A percentile compares a stretch with the other conserved stretches of the same genome.
Conservation (phyloP, 768 basidiomycete genomes). For the Auriscalpium orientale region DNA sequence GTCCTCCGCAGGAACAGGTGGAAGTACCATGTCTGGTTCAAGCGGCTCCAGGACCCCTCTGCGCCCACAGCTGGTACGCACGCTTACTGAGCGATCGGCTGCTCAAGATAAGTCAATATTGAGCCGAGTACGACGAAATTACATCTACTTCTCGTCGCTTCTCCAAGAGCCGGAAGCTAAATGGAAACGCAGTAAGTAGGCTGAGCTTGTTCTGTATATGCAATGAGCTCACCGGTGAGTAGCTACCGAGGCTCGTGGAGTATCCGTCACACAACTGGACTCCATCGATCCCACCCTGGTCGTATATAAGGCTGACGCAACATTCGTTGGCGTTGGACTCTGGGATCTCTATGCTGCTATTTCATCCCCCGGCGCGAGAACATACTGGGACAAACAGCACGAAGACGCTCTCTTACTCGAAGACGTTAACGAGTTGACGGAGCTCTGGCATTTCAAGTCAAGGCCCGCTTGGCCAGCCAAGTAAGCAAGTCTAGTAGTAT, state of each 20-base stretch:
- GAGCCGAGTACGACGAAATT: conserved; percentile 82
- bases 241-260: conserved; percentile 84
- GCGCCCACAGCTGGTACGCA: conserved; percentile 28
- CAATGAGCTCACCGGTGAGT: conserved; percentile 5
- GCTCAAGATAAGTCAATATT: conserved; percentile 78
- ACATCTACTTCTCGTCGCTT: conserved; percentile 96
- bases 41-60: conserved; percentile 17
- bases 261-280: conserved; percentile 90
- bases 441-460: conserved; percentile 89
- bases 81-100: conserved; percentile 40
- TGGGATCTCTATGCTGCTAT: conserved; percentile 93
- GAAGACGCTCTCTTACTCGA: conserved; percentile 83
- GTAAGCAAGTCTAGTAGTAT: conserved; percentile 38
- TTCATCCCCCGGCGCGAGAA: conserved; percentile 74
- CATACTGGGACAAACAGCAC: conserved; percentile 84
- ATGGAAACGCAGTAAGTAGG: conserved; percentile 78
- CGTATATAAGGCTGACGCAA: conserved; percentile 93
- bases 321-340: conserved; percentile 89
- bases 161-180: conserved; percentile 97
- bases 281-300: conserved; percentile 96
- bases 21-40: conserved; percentile 15
- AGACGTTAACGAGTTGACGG: conserved; percentile 84
- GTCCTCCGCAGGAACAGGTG: conserved; percentile 44
- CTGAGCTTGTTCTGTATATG: conserved; percentile 3
- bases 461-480: conserved; percentile 92